Evolutionary conservation across 2,329 filamentous ascomycete genomes (phyloP).

Genomic region (Capronia americana): DNA sequence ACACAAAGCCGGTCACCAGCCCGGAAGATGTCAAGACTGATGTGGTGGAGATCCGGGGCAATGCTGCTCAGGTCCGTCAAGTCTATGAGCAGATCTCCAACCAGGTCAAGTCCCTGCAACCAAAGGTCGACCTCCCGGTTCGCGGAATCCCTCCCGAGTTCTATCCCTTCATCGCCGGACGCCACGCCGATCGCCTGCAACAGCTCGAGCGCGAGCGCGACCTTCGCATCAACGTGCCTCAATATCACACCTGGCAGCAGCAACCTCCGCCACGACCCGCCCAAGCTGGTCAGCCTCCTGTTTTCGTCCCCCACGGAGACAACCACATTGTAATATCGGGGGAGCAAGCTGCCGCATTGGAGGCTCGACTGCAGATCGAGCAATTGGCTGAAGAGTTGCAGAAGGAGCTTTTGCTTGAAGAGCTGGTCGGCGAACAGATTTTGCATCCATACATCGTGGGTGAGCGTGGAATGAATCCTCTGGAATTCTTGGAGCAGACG

Average conservation of each 20-base stretch:
- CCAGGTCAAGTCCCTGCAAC: conserved; percentile 85
- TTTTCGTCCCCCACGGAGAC: conserved; percentile 74
- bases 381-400: conserved; percentile 76
- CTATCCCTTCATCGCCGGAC: conserved; percentile 91
- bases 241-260: conserved; percentile 74
- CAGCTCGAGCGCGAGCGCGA: conserved; percentile 75
- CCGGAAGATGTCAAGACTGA: conserved; percentile 79
- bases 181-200: conserved; percentile 70
- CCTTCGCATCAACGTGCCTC: conserved; percentile 80
- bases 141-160: conserved; percentile 87
- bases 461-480: conserved; percentile 75
- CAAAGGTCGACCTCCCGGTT: conserved; percentile 80
- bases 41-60: conserved; percentile 87
- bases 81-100: conserved; percentile 83
- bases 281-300: conserved; percentile 67
- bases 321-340: conserved; percentile 85
- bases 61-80: conserved; percentile 83
- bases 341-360: conserved; percentile 81
- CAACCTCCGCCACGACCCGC: conserved; percentile 70
- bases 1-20: conserved; percentile 62
- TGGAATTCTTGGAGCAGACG: conserved; percentile 88
- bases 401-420: conserved; percentile 75
- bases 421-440: conserved; percentile 81
- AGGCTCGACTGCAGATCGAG: conserved; percentile 81
- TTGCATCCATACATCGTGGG: conserved; percentile 96